Evolutionary conservation across 768 basidiomycete genomes (phyloP), one percentile per base, ranked within the genome.

Genomic region (Tephrocybe sp.): DNA sequence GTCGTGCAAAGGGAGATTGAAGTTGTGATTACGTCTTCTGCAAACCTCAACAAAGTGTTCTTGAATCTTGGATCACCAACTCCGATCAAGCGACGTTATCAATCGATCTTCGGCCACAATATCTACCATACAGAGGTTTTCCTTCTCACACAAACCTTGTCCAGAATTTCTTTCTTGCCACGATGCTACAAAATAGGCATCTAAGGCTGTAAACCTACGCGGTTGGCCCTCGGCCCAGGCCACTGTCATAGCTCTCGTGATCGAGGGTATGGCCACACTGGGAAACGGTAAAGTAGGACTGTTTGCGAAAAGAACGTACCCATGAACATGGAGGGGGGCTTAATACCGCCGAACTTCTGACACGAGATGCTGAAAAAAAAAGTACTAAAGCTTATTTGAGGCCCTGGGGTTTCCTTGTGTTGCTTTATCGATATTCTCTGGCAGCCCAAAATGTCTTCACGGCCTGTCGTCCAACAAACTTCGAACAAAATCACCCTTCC

Each of bases 391-490:
- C 18, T 39, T 17, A 21, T 36, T 15, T 36, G 15, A 9, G 34
- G 34, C 6, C 8, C 7, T 36, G 9, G 15, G 8, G 15, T n/a
- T n/a, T n/a, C n/a, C n/a, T n/a, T n/a, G n/a, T n/a, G n/a, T n/a
- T n/a, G n/a, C n/a, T n/a, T n/a, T n/a, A n/a, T n/a, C n/a, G n/a
- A n/a, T n/a, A n/a, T n/a, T n/a, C n/a, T n/a, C n/a, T n/a, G n/a
- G n/a, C n/a, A n/a, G n/a, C n/a, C n/a, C n/a, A 18, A 56, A 54
- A 56, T 55, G 58, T 50, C 56, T 24, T 50, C 44, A 2, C 46
- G 45, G 15, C 45, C 14, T 9, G 30, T 26, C 4, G 25, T 45
- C 43, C 44, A 36, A 15, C 7, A 36, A 14, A 24, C 32, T 28
- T 44, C 57, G 12, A 44, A 50, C 4, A 48, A 18, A 5, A 50